phyloP scores from a whole-genome alignment of 129 eudicot genomes.

The Flaveria trinervia region DNA sequence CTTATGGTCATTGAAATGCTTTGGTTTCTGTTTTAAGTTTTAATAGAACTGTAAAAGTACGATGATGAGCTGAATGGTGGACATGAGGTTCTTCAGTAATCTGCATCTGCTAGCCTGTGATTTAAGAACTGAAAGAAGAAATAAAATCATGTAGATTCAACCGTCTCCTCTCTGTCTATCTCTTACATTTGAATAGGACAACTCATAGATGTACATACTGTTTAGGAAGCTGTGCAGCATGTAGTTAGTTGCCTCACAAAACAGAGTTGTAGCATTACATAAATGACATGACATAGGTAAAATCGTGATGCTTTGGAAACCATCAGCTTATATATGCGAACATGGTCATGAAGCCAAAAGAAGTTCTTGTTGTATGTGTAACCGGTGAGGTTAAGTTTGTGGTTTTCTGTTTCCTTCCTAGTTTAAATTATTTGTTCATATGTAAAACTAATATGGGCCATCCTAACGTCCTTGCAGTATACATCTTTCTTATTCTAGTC shows the following conservation, averaged over 20 bases:
- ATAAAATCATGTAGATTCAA: conserved; percentile 1
- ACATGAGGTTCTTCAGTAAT: neutral
- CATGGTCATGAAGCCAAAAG: conserved; percentile 1
- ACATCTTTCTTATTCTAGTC: neutral
- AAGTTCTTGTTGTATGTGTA: conserved; percentile 12
- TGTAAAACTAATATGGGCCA: neutral
- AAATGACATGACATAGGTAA: conserved; percentile 1
- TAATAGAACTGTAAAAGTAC: too few species aligned
- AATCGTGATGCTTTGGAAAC: neutral
- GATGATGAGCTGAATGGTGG: too few species aligned
- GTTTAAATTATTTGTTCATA: neutral
- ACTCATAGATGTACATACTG: neutral
- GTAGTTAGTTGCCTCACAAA: neutral
- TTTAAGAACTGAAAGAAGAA: neutral
- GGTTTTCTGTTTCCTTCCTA: neutral
- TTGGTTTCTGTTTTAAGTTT: neutral
- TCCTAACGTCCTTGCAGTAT: neutral
- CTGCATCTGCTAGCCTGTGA: neutral
- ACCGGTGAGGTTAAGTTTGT: neutral
- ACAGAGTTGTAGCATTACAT: neutral
- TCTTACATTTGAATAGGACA: neutral
- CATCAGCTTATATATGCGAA: neutral
- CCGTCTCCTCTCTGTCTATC: neutral
- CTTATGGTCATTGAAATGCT: conserved; percentile 10
- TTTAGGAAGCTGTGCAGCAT: neutral